Percentiles rank a stretch among this genome's conserved stretches.
phyloP scores from a whole-genome alignment of 805 yeast species.

The Candida peoriensis region DNA sequence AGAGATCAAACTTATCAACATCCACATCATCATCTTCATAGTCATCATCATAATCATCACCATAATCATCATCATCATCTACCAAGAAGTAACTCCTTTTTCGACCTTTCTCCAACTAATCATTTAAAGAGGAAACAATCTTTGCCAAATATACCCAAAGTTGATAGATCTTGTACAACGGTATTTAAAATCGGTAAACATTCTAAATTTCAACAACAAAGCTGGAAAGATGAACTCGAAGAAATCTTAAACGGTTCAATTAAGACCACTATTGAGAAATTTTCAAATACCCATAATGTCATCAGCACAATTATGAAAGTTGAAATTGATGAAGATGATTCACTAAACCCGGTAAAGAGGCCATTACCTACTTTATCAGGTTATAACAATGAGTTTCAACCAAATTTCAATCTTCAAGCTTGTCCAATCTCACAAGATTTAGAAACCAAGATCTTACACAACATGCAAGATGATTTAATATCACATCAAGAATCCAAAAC shows the following conservation, averaged over 20 bases:
- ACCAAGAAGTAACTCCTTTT: slow-evolving; percentile 1
- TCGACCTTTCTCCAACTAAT: not conserved
- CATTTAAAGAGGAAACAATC: slow-evolving; percentile 15
- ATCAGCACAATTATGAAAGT: too few relatives aligned
- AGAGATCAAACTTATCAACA: not conserved
- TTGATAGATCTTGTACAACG: slow-evolving; percentile 17
- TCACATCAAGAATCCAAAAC: slow-evolving; percentile 19
- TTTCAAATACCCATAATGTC: too few relatives aligned
- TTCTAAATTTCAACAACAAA: too few relatives aligned
- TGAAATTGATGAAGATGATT: slow-evolving; percentile 1
- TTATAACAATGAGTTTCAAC: slow-evolving; percentile 19
- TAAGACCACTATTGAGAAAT: too few relatives aligned
- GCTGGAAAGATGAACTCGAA: too few relatives aligned
- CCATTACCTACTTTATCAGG: slow-evolving; percentile 27
- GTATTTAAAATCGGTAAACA: slow-evolving; percentile 11
- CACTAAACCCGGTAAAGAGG: too few relatives aligned
- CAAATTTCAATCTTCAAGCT: slow-evolving; percentile 41
- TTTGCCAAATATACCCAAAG: slow-evolving; percentile 25
- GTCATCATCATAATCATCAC: slow-evolving; percentile 4
- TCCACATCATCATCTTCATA: slow-evolving; percentile 3
- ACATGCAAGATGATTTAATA: slow-evolving; percentile 49
- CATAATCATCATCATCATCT: slow-evolving; percentile 6
- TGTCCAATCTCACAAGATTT: slow-evolving; percentile 47
- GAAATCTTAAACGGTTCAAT: too few relatives aligned
- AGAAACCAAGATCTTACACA: slow-evolving; percentile 40